A percentile compares a stretch with the other conserved stretches of the same genome.
Evolutionary conservation across 257 asterid genomes (phyloP).

Genomic region (Nicotiana obtusifolia): DNA sequence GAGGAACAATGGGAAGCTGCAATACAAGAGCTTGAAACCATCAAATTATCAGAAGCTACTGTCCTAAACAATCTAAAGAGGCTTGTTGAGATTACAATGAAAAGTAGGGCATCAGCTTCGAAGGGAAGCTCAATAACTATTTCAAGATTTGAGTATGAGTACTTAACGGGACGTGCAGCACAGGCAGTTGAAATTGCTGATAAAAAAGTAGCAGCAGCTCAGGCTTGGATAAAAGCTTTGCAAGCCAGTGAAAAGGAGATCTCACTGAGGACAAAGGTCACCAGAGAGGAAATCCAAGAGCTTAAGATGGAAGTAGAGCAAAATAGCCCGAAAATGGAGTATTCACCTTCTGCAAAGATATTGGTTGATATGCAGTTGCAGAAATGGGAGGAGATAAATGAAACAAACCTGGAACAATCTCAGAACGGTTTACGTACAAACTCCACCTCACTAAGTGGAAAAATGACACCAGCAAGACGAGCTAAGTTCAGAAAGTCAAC

Average conservation of each 20-base stretch:
- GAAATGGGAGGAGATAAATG: slow-evolving; percentile 37
- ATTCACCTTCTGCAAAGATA: slow-evolving; percentile 24
- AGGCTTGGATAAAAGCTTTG: slow-evolving; percentile 85
- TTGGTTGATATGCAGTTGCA: slow-evolving; percentile 36
- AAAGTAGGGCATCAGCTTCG: slow-evolving; percentile 50
- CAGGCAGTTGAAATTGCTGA: slow-evolving; percentile 71
- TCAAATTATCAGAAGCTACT: slow-evolving; percentile 54
- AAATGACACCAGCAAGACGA: slow-evolving; percentile 39
- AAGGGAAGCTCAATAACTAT: slow-evolving; percentile 45
- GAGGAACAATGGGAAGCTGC: slow-evolving; percentile 62
- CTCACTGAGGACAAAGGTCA: slow-evolving; percentile 43
- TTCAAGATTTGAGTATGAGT: slow-evolving; percentile 71
- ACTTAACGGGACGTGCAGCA: slow-evolving; percentile 63
- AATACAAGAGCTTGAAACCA: slow-evolving; percentile 47
- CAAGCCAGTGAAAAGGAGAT: slow-evolving; percentile 77
- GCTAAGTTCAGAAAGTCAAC: slow-evolving; percentile 37
- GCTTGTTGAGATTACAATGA: slow-evolving; percentile 39
- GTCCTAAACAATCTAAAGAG: slow-evolving; percentile 60
- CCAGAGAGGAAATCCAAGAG: slow-evolving; percentile 47
- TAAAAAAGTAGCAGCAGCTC: slow-evolving; percentile 77
- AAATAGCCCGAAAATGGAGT: slow-evolving; percentile 29
- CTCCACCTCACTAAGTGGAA: slow-evolving; percentile 34
- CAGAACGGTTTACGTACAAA: slow-evolving; percentile 24
- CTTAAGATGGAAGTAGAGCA: slow-evolving; percentile 39
- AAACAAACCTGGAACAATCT: slow-evolving; percentile 22